These are phyloP conservation scores for Venturia carpophila DNA, from an alignment of 2,329 filamentous ascomycete species.

Conservation along the genomic window DNA sequence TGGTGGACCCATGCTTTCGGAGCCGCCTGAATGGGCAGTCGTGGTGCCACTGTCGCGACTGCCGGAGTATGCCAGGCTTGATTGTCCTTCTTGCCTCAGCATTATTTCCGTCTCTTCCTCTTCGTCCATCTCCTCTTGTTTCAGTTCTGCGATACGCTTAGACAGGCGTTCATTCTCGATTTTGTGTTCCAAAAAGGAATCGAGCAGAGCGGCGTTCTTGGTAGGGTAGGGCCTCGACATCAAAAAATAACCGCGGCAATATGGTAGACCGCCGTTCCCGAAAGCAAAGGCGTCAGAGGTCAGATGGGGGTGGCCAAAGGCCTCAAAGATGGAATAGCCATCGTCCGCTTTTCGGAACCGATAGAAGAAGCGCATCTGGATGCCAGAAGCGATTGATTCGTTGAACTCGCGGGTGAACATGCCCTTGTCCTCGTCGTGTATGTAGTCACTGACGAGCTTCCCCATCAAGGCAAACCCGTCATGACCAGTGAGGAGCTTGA, in stretches of 20 bases:
- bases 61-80: slow-evolving; percentile 42
- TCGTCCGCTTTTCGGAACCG: slow-evolving; percentile 70
- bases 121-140: slow-evolving; percentile 77
- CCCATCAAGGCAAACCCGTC: slow-evolving; percentile 62
- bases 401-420: slow-evolving; percentile 84
- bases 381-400: slow-evolving; percentile 76
- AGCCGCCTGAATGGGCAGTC: slow-evolving; percentile 29
- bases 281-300: slow-evolving; percentile 59
- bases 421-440: slow-evolving; percentile 77
- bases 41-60: slow-evolving; percentile 31
- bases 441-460: slow-evolving; percentile 68
- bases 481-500: slow-evolving; percentile 68
- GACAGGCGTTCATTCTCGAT: slow-evolving; percentile 87
- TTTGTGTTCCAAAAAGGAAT: slow-evolving; percentile 94
- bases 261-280: slow-evolving; percentile 46
- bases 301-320: slow-evolving; percentile 87
- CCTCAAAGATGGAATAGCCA: slow-evolving; percentile 73
- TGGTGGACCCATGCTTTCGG: slow-evolving; percentile 56
- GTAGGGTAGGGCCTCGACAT: slow-evolving; percentile 86
- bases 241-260: slow-evolving; percentile 87
- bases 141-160: slow-evolving; percentile 76
- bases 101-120: slow-evolving; percentile 55
- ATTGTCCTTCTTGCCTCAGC: slow-evolving; percentile 48
- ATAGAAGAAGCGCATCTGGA: slow-evolving; percentile 75
- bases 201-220: slow-evolving; percentile 73